Base-by-base conservation (phyloP, 306 rosid genomes). In the Cicer yamashitae region DNA sequence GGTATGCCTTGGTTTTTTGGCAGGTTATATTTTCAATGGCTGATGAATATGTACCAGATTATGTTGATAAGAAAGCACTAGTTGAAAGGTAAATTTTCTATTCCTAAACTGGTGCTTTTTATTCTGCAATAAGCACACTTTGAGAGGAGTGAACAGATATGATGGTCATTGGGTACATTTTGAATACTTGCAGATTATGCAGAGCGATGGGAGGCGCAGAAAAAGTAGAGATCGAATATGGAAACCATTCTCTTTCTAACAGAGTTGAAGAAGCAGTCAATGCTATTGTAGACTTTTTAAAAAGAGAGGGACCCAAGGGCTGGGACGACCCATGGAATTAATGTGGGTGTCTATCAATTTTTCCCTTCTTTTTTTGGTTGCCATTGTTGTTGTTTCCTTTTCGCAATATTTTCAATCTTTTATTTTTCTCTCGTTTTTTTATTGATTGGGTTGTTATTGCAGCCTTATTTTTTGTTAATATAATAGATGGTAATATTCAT, bases 271-370 rank as follows among this genome's bases (percentile, higher is more conserved):
- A 96, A 82, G 93, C 89, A 83, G 99, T 92, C 48, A 71, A 76
- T 3, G 98, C 91, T 34, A 96, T 96, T 6, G 80, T 96, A 71
- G 90, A 92, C 67, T 96, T 96, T 79, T 79, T 96, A 8, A 90
- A 75, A 81, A 89, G 98, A 79, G 99, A 88, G 48, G 98, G 93
- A 65, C 99, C 98, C 46, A 96, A 86, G 71, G 98, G 98, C 37
- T 96, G 99, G 99, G 98, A 96, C 77, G 99, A 96, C 76, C 99
- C 99, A 2, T 96, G 99, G 99, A 82, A 78, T 85, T 96, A 79
- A 81, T 66, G 38, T n/a, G 15, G 20, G 37, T 71, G 74, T 59
- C 74, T 15, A 50, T 39, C 53, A 34, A 30, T 34, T 63, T 62
- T 34, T 51, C 13, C 68, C 67, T 5, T 37, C 76, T 60, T 40